Base-by-base conservation (phyloP, 73 alveolate genomes). In the Paramecium biaurelia region DNA sequence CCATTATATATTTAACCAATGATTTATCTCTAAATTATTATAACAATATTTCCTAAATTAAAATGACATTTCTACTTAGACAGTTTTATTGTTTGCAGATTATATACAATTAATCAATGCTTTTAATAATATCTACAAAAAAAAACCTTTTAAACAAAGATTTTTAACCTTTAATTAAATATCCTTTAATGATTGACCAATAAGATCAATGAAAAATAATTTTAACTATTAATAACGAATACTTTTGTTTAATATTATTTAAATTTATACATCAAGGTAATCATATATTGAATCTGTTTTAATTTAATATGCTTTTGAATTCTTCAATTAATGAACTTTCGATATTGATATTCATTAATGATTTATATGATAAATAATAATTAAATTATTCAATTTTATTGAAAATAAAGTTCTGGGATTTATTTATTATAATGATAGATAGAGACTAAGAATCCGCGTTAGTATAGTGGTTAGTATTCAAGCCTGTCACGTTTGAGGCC, bases 401-500 rank as follows among this genome's bases (percentile, higher is more conserved):
- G 12, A n/a, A 53, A 53, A 18, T 3, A 18, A 53, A 18, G 68
- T n/a, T 53, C 68, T 53, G 34, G 30, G 30, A 53, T 53, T n/a
- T 53, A 53, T 53, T 38, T 53, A 53, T n/a, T 6, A 15, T 0
- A n/a, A 4, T 18, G 12, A 53, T 53, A 6, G 68, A 53, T 5
- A 26, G 49, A 12, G 11, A 9, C 12, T 74, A 74, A 74, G 57
- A 70, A 38, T 92, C 95, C 95, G 95, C 84, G 95, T 85, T 92
- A 92, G 95, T 92, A 92, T 92, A 92, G 95, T 85, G 95, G 97
- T 94, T 49, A 94, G 97, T 94, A 94, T 94, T 94, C 97, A 95
- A 92, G 97, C 97, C 97, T 94, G 97, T 94, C 97, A 94, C 97
- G 97, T 95, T 92, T 95, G 97, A 94, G 96, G 94, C 97, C 97